Conservation (phyloP, 768 basidiomycete genomes). For the Sporobolomyces pararoseus region DNA sequence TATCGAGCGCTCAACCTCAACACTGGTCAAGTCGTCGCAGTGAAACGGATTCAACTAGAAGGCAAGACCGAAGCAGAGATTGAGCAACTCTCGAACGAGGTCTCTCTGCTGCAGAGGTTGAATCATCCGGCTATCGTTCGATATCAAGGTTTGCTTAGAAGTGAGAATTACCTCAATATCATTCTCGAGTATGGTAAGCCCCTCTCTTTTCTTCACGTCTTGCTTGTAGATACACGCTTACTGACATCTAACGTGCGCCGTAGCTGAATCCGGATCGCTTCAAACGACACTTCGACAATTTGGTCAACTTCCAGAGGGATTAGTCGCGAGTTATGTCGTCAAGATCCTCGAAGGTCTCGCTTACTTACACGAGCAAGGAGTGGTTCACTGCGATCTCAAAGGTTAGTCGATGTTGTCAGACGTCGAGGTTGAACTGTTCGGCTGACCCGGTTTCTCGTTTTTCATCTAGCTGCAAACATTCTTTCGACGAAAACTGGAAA, state of each 20-base stretch:
- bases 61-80: conserved; percentile 89
- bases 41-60: conserved; percentile 86
- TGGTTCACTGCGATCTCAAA: conserved; percentile 97
- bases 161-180: conserved; percentile 82
- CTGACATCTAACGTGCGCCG: not conserved
- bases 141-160: conserved; percentile 92
- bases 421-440: not conserved
- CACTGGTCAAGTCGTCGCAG: conserved; percentile 97
- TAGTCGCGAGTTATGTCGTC: conserved; percentile 88
- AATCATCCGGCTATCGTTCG: conserved; percentile 94
- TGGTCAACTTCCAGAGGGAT: conserved; percentile 83
- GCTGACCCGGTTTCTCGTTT: not conserved
- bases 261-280: conserved; percentile 80
- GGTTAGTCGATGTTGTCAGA: conserved; percentile 11
- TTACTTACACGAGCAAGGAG: conserved; percentile 74
- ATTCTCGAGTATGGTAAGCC: conserved; percentile 74
- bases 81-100: conserved; percentile 85
- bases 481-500: conserved; percentile 70
- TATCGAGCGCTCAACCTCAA: conserved; percentile 90
- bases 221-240: conserved; percentile 18
- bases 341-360: conserved; percentile 94
- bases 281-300: conserved; percentile 89
- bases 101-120: conserved; percentile 82
- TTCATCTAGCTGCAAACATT: conserved; percentile 74
- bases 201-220: conserved; percentile 37